A percentile compares a stretch with the other conserved stretches of the same genome.
phyloP scores from a whole-genome alignment of 1,284 basidiomycete genomes.

The Mycena sp. region DNA sequence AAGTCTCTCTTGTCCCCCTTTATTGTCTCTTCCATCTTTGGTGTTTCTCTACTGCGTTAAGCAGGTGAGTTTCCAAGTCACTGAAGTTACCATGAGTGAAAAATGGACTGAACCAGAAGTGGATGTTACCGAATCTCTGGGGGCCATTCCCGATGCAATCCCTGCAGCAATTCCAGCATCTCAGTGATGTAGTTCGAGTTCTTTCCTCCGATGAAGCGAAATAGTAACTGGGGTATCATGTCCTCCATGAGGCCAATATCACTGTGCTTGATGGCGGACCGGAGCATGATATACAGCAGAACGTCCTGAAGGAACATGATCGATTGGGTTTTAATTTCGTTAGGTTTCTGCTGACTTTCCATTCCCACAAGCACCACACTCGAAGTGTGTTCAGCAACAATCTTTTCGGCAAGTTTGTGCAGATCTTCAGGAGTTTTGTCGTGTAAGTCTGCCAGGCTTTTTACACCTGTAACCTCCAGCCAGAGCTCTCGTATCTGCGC shows the following conservation, averaged over 20 bases:
- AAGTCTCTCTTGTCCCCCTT: too few relatives aligned
- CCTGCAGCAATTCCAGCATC: slow-evolving; percentile 42
- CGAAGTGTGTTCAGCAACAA: slow-evolving; percentile 25
- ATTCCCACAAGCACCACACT: slow-evolving; percentile 14
- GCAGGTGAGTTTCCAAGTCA: too few relatives aligned
- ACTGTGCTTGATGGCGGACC: slow-evolving; percentile 43
- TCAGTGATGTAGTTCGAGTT: slow-evolving; percentile 41
- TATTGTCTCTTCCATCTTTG: too few relatives aligned
- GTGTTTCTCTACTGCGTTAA: too few relatives aligned
- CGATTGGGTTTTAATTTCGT: slow-evolving; percentile 36
- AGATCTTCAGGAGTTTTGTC: neutral
- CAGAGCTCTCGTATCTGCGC: slow-evolving; percentile 32
- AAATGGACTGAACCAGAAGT: too few relatives aligned
- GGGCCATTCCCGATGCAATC: slow-evolving; percentile 40
- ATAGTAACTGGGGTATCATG: slow-evolving; percentile 39
- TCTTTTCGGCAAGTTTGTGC: neutral
- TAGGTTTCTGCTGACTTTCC: slow-evolving; percentile 13
- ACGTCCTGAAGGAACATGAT: slow-evolving; percentile 47
- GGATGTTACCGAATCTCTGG: neutral
- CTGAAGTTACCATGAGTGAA: too few relatives aligned
- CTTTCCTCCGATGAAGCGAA: slow-evolving; percentile 40
- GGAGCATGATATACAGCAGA: slow-evolving; percentile 44
- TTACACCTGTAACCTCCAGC: slow-evolving; percentile 9
- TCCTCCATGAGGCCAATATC: slow-evolving; percentile 50
- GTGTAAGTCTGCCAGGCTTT: slow-evolving; percentile 26